Evolutionary conservation across 306 rosid species (phyloP).

Genomic region (Corylus americana): DNA sequence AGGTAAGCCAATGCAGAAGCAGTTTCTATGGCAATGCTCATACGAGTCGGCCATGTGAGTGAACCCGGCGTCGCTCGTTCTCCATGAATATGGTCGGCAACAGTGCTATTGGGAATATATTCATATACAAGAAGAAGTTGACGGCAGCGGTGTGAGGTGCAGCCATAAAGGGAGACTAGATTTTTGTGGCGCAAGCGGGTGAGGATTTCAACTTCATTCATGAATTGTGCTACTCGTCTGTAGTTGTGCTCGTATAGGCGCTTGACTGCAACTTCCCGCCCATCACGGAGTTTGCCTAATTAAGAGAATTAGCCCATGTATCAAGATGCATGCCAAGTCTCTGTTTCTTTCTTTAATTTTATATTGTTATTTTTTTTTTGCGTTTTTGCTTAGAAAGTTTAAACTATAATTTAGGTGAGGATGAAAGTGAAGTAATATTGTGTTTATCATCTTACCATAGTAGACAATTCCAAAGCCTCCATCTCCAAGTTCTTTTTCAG

Average conservation of each 20-base stretch:
- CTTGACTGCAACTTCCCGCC: slow-evolving; percentile 86
- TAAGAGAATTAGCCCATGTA: slow-evolving; percentile 22
- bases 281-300: slow-evolving; percentile 68
- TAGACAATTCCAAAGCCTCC: slow-evolving; percentile 64
- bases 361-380: not conserved
- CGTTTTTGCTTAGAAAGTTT: not conserved
- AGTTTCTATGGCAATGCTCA: slow-evolving; percentile 69
- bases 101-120: slow-evolving; percentile 70
- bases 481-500: slow-evolving; percentile 43
- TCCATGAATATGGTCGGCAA: slow-evolving; percentile 77
- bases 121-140: slow-evolving; percentile 77
- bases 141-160: slow-evolving; percentile 60
- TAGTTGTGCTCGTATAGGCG: slow-evolving; percentile 59
- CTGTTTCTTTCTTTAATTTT: not conserved
- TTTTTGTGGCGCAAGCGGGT: slow-evolving; percentile 60
- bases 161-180: slow-evolving; percentile 73
- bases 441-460: slow-evolving; percentile 40
- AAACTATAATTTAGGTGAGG: not conserved
- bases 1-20: slow-evolving; percentile 68
- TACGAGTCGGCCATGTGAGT: slow-evolving; percentile 55
- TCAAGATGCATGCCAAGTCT: not conserved
- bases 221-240: slow-evolving; percentile 54
- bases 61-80: slow-evolving; percentile 35
- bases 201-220: slow-evolving; percentile 63
- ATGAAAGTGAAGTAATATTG: not conserved